A percentile compares a stretch with the other conserved stretches of the same genome.
Evolutionary conservation across 2,329 filamentous ascomycete genomes (phyloP).

Genomic region (Passalora sequoiae): DNA sequence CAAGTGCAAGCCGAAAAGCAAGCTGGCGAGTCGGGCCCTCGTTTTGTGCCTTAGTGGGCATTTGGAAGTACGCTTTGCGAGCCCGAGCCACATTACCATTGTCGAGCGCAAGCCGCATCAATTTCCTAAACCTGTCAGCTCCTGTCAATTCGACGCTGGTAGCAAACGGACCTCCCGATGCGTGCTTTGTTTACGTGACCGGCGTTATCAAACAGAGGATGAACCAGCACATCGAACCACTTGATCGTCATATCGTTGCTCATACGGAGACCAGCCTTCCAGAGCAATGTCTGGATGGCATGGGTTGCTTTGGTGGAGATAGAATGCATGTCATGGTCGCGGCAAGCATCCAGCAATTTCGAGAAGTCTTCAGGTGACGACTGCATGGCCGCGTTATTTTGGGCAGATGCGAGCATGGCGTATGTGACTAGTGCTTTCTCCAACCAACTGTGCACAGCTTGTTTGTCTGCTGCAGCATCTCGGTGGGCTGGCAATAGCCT

Average conservation of each 20-base stretch:
- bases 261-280: conserved; percentile 53
- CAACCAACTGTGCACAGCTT: conserved; percentile 53
- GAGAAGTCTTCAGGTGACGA: conserved; percentile 3
- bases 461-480: conserved; percentile 1
- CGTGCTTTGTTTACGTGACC: conserved; percentile 64
- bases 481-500: conserved; percentile 48
- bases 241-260: conserved; percentile 2
- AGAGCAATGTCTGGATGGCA: conserved; percentile 67
- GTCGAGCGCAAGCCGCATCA: conserved; percentile 64
- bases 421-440: conserved; percentile 65
- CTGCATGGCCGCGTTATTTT: conserved; percentile 11
- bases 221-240: conserved; percentile 69
- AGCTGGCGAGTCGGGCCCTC: conserved; percentile 27
- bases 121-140: conserved; percentile 59
- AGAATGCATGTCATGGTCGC: not conserved
- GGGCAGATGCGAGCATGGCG: conserved; percentile 58
- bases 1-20: conserved; percentile 29
- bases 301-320: conserved; percentile 59
- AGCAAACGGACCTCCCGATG: conserved; percentile 52
- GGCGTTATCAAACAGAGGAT: conserved; percentile 60
- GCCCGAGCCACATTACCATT: conserved; percentile 53
- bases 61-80: conserved; percentile 51
- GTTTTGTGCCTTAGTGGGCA: conserved; percentile 43
- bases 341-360: conserved; percentile 14
- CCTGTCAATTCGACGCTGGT: not conserved